These are phyloP conservation scores for Pseudogymnoascus sp. DNA, from an alignment of 2,329 filamentous ascomycete genomes.

Conservation along the genomic window DNA sequence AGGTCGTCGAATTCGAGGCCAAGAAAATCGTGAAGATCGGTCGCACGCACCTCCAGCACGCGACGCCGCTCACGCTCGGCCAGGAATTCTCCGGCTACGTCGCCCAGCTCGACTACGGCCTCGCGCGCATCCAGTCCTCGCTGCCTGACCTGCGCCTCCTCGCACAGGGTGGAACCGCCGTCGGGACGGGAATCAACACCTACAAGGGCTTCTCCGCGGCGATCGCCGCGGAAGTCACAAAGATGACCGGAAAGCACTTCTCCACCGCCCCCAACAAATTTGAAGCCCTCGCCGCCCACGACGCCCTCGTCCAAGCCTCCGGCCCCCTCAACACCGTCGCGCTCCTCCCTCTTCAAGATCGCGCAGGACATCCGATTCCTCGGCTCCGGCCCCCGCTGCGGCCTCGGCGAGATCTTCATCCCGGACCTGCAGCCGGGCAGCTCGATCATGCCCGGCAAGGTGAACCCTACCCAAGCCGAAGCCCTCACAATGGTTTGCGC, in stretches of 20 bases:
- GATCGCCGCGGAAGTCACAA: slow-evolving; percentile 83
- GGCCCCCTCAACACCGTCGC: slow-evolving; percentile 92
- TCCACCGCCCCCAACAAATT: slow-evolving; percentile 98
- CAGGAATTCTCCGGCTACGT: slow-evolving; percentile 99
- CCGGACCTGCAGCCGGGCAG: too few relatives aligned
- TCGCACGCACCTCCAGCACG: slow-evolving; percentile 93
- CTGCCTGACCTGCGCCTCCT: slow-evolving; percentile 81
- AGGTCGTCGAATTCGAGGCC: slow-evolving; percentile 78
- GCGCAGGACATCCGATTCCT: slow-evolving; percentile 97
- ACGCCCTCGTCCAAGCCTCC: slow-evolving; percentile 89
- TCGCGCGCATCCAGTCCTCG: slow-evolving; percentile 75
- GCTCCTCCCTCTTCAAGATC: slow-evolving; percentile 89
- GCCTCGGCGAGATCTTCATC: slow-evolving; percentile 94
- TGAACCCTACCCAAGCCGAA: slow-evolving; percentile 98
- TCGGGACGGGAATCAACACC: slow-evolving; percentile 96
- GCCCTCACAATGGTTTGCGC: slow-evolving; percentile 95
- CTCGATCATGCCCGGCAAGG: slow-evolving; percentile 99
- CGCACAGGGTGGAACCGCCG: slow-evolving; percentile 92
- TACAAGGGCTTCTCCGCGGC: slow-evolving; percentile 93
- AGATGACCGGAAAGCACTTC: slow-evolving; percentile 90
- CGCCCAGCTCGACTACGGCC: slow-evolving; percentile 84
- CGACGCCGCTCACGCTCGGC: slow-evolving; percentile 87
- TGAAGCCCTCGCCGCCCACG: slow-evolving; percentile 90
- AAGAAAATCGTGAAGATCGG: slow-evolving; percentile 98
- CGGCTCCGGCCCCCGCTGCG: slow-evolving; percentile 90